Base-by-base conservation (phyloP, 2,329 filamentous ascomycete species). In the Monosporascus ibericus region DNA sequence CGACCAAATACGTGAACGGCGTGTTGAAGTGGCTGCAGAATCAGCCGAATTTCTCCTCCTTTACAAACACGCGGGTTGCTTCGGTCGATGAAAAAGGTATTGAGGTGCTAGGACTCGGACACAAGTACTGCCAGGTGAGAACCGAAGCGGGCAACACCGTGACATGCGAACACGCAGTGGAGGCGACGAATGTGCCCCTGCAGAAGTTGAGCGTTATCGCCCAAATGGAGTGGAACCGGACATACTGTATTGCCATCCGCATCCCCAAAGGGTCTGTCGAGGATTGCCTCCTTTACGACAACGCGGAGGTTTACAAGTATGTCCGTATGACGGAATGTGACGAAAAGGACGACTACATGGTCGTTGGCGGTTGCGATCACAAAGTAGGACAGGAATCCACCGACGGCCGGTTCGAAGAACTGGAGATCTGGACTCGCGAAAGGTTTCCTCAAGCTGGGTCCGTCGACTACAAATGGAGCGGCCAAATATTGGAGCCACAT, bases 321-420 rank as follows among this genome's bases (percentile, higher is more conserved):
- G 65, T 79, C 2, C 75, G 79, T 1, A 61, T 82, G 11, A 81
- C 79, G 0, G 67, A 63, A 0, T 81, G 79, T 59, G 78, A 82
- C 51, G 72, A 76, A 0, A 65, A 75, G 51, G 65, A 80, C 44
- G 79, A 82, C 57, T 82, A 81, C 61, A 61, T 83, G 48, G 67
- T 84, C 5, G 71, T 82, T 6, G 80, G 79, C 6, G 80, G 80
- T 1, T 75, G 76, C 48, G 80, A 82, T 58, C 80, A 83, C 68
- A 79, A 80, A 60, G 78, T 82, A n/a, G 79, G 79, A 0, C 77
- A 81, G 56, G 72, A 75, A 44, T 66, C 72, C 2, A 68, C 74
- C 1, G 61, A 67, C 0, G 71, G 70, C 0, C 73, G 76, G 6
- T 80, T 77, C 53, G 65, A 68, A 2, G 75, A 80, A 57, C 71